These are phyloP conservation scores for Drechslerella stenobrocha DNA, from an alignment of 2,329 filamentous ascomycete genomes.

Conservation along the genomic window DNA sequence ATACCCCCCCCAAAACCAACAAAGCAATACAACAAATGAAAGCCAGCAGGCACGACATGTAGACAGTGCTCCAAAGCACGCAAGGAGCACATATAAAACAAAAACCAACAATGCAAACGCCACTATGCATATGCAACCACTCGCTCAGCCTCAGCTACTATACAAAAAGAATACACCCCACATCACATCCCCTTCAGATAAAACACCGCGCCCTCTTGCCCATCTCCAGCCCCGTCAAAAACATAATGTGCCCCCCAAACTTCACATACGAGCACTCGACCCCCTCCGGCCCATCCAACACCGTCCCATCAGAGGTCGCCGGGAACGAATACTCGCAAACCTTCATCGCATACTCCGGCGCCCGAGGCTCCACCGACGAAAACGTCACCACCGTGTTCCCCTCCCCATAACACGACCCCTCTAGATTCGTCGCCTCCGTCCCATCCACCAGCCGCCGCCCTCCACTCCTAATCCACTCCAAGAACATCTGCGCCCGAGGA, in stretches of 20 bases:
- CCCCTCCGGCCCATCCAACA: background rate
- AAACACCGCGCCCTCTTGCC: background rate
- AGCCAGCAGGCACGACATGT: too few relatives aligned
- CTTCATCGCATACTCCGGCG: constrained; percentile 2
- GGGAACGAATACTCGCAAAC: constrained; percentile 12
- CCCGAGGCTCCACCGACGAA: constrained; percentile 7
- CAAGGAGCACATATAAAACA: too few relatives aligned
- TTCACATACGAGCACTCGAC: constrained; percentile 4
- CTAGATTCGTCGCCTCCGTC: background rate
- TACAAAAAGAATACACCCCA: background rate
- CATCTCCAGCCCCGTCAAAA: constrained; percentile 4
- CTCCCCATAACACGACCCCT: constrained; percentile 2
- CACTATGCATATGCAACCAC: too few relatives aligned
- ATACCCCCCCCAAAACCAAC: too few relatives aligned
- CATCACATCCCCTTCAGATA: constrained; percentile 5
- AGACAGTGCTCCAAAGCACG: too few relatives aligned
- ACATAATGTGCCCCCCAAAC: background rate
- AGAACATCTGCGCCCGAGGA: background rate
- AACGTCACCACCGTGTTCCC: constrained; percentile 20
- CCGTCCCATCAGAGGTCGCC: constrained; percentile 4
- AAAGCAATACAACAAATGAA: too few relatives aligned
- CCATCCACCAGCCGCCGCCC: background rate
- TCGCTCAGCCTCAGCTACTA: too few relatives aligned
- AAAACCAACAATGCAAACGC: too few relatives aligned
- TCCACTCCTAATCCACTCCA: background rate